Conservation (phyloP, 140 eudicot species). For the Oenanthe javanica region DNA sequence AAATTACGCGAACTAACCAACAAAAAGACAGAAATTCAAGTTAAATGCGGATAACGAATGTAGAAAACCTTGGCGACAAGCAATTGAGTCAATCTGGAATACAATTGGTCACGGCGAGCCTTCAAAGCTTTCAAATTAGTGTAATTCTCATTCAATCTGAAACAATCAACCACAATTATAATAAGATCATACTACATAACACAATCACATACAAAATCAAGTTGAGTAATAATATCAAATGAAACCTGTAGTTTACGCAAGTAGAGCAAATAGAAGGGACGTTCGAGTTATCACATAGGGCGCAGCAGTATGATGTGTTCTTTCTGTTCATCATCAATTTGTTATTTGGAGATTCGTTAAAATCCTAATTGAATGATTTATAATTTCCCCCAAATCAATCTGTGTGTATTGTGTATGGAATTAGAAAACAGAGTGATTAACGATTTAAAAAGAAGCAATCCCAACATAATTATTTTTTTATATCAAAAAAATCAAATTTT, state of each 20-base stretch:
- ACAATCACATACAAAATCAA: not conserved
- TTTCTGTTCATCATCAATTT: slow-evolving; percentile 39
- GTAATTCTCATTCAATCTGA: slow-evolving; percentile 14
- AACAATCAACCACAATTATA: not conserved
- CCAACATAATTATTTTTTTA: too few relatives aligned
- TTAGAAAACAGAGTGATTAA: too few relatives aligned
- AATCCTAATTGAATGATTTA: not conserved
- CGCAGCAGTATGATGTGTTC: slow-evolving; percentile 34
- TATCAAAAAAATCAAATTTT: too few relatives aligned
- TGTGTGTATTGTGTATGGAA: not conserved
- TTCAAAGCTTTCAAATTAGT: slow-evolving; percentile 3
- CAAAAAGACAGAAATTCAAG: not conserved
- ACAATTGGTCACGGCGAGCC: slow-evolving; percentile 15
- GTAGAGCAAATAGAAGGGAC: slow-evolving; percentile 62
- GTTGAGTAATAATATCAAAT: not conserved
- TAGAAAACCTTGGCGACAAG: slow-evolving; percentile 62
- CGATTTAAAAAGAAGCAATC: too few relatives aligned
- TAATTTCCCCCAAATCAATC: not conserved
- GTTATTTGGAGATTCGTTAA: not conserved
- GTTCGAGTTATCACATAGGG: slow-evolving; percentile 62
- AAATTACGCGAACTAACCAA: not conserved
- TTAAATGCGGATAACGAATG: not conserved
- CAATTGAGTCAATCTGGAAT: slow-evolving; percentile 49
- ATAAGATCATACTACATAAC: not conserved
- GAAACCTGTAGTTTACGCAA: slow-evolving; percentile 77